Conservation (phyloP, 116 monocot genomes). For the Phalaenopsis hybrid region DNA sequence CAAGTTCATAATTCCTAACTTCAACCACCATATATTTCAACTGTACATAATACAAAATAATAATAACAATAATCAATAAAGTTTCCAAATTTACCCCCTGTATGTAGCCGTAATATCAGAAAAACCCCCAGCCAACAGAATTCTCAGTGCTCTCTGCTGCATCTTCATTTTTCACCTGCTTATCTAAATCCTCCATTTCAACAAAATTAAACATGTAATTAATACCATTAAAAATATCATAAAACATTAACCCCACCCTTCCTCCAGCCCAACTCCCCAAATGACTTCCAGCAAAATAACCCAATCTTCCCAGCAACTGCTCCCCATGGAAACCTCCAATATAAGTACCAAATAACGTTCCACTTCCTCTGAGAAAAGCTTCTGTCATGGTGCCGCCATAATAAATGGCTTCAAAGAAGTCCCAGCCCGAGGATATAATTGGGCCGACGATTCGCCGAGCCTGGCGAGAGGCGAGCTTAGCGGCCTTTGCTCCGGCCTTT, state of each 20-base stretch:
- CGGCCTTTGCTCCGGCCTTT: slow-evolving; percentile 64
- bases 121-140: slow-evolving; percentile 12
- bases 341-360: slow-evolving; percentile 82
- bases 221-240: slow-evolving; percentile 71
- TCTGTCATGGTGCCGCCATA: slow-evolving; percentile 70
- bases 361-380: slow-evolving; percentile 75
- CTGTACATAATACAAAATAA: not conserved
- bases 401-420: slow-evolving; percentile 93
- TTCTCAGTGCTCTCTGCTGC: slow-evolving; percentile 2
- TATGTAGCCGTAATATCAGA: not conserved
- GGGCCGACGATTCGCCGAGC: slow-evolving; percentile 81
- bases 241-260: slow-evolving; percentile 84
- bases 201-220: slow-evolving; percentile 38
- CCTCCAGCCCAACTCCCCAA: slow-evolving; percentile 92
- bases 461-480: slow-evolving; percentile 64
- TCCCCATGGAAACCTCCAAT: slow-evolving; percentile 71
- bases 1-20: not conserved
- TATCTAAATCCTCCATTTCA: slow-evolving; percentile 12
- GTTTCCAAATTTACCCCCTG: not conserved
- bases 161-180: not conserved
- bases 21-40: not conserved
- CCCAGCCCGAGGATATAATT: slow-evolving; percentile 88
- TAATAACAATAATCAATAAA: not conserved
- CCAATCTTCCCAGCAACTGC: slow-evolving; percentile 66
- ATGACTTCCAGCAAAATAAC: slow-evolving; percentile 80